Percentiles rank a stretch among this genome's conserved stretches.
Conservation (phyloP, 768 basidiomycete species). For the Suillus alpinus region DNA sequence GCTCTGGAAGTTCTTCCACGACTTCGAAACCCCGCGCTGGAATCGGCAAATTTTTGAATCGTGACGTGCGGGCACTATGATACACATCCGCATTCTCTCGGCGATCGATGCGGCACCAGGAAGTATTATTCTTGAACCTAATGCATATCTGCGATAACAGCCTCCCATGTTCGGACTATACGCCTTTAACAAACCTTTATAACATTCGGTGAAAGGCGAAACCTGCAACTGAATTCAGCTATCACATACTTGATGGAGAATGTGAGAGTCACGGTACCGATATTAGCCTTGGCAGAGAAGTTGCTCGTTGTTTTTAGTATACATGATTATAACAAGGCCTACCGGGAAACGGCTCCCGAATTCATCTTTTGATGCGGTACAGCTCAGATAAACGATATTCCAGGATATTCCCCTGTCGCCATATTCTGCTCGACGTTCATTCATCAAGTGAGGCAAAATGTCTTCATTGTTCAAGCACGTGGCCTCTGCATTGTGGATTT, state of each 20-base stretch:
- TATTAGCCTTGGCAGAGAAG: neutral
- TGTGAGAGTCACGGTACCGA: neutral
- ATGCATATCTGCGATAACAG: neutral
- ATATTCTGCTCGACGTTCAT: neutral
- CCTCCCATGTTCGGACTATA: neutral
- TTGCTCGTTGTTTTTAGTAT: neutral
- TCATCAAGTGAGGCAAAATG: neutral
- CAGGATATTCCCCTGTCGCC: neutral
- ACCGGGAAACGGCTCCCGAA: neutral
- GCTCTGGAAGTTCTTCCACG: neutral
- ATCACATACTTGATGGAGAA: neutral
- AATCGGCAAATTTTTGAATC: neutral
- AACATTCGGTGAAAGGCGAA: neutral
- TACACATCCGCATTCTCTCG: neutral
- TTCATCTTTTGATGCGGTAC: too few relatives aligned
- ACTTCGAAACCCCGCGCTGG: constrained; percentile 1
- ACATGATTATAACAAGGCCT: neutral
- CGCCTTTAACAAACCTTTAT: neutral
- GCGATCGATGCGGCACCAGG: neutral
- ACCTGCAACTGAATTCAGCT: neutral
- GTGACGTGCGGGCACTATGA: neutral
- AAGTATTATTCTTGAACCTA: neutral
- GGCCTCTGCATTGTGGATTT: neutral
- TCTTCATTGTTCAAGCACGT: neutral
- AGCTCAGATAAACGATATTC: neutral